These are phyloP conservation scores for Daedalea quercina DNA, from an alignment of 768 basidiomycete genomes.

Conservation along the genomic window DNA sequence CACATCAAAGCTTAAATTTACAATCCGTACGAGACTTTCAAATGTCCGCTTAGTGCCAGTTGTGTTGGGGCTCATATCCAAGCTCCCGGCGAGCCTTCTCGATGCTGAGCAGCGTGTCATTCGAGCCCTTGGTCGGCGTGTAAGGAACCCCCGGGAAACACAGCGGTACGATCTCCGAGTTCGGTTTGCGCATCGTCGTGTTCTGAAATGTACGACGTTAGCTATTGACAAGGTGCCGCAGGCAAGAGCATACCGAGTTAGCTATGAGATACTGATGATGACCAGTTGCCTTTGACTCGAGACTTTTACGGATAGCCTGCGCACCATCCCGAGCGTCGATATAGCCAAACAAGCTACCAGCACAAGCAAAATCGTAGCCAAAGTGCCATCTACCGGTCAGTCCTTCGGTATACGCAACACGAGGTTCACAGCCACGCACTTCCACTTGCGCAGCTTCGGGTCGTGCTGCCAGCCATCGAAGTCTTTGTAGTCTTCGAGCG, in stretches of 20 bases:
- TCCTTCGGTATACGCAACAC: background rate
- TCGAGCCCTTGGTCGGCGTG: background rate
- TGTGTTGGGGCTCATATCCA: background rate
- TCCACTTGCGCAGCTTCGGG: conserved; percentile 1
- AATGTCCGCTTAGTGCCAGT: background rate
- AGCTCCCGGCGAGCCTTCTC: conserved; percentile 1
- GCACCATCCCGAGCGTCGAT: conserved; percentile 2
- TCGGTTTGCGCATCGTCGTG: background rate
- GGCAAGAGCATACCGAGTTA: background rate
- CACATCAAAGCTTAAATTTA: too few species aligned
- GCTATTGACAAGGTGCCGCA: background rate
- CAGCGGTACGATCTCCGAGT: background rate
- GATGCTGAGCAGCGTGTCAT: conserved; percentile 5
- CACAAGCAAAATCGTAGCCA: background rate
- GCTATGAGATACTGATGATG: conserved; percentile 2
- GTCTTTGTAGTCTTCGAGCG: background rate
- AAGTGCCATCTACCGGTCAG: background rate
- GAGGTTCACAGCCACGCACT: background rate
- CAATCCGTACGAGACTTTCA: background rate
- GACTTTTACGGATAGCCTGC: background rate
- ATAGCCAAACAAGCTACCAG: conserved; percentile 1
- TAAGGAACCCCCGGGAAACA: background rate
- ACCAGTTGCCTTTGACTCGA: conserved; percentile 2
- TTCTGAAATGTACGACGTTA: background rate
- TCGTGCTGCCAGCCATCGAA: conserved; percentile 3